Evolutionary conservation across 352 stramenopile species (phyloP), one percentile per base, ranked within the genome.

Genomic region (Globisporangium paddicum): DNA sequence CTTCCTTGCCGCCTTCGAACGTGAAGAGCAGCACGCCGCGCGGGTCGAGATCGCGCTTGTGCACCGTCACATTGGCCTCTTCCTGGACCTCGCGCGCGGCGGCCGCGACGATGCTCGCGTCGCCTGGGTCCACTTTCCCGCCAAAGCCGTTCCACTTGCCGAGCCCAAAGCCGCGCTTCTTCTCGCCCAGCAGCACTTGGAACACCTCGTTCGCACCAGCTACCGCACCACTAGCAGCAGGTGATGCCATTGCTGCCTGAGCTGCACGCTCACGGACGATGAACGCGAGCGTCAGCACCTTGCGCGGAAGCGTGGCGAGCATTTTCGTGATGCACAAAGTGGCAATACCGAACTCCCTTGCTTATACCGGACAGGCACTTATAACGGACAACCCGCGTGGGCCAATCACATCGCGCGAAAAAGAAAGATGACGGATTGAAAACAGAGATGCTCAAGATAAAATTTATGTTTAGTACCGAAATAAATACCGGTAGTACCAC

Each of bases 81-180:
- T 90, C 81, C n/a, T 68, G 34, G 40, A 90, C 66, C 62, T 90
- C 81, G 23, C 81, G 75, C 41, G 69, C 81, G 2, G 81, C 69
- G 0, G 78, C 81, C 6, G 76, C 76, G 44, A 64, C 72, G 50
- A 90, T 67, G 35, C 71, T 86, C 13, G 66, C 68, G 60, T 97
- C 90, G 19, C 67, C 68, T 5, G 61, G 7, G 55, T 97, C 86
- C 19, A 97, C 79, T 66, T 97, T 97, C 6, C 90, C 89, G 5
- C 90, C 90, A 61, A 97, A 97, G 30, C 90, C 87, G 60, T 97
- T 97, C 86, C 86, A 97, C 61, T 96, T 96, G 54, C 87, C 88
- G 45, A 69, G 34, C 16, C 90, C 89, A 53, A 97, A 96, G 35
- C 90, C 90, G 37, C 88, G 80, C 64, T 97, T 96, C 67, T 97